Percentiles rank a stretch among this genome's conserved stretches.
phyloP scores from a whole-genome alignment of 2,329 filamentous ascomycete genomes.

The Dactylellina sp. region DNA sequence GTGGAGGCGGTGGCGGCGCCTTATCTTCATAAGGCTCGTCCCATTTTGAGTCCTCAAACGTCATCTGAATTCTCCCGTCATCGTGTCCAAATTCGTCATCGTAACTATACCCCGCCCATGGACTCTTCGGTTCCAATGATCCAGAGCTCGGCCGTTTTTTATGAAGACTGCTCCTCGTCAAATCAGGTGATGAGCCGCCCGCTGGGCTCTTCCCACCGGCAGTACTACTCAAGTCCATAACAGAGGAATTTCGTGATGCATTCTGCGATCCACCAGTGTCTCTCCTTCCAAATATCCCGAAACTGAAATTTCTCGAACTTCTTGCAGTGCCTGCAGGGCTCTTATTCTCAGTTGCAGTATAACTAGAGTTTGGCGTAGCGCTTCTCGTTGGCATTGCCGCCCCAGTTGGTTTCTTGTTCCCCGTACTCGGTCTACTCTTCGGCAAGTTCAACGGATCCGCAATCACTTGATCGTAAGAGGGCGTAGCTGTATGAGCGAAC shows the following conservation, averaged over 20 bases:
- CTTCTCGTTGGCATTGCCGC: constrained; percentile 59
- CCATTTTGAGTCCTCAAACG: constrained; percentile 69
- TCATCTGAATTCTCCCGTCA: constrained; percentile 71
- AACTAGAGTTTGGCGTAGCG: constrained; percentile 17
- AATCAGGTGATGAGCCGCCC: constrained; percentile 31
- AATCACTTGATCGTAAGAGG: constrained; percentile 23
- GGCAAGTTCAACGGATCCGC: constrained; percentile 38
- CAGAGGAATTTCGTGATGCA: constrained; percentile 40
- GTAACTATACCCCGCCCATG: constrained; percentile 41
- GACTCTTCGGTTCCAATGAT: constrained; percentile 29
- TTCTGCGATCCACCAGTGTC: constrained; percentile 33
- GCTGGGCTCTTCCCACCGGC: constrained; percentile 11
- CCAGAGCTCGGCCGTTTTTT: constrained; percentile 28
- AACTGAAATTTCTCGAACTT: constrained; percentile 41
- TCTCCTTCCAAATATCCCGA: constrained; percentile 48
- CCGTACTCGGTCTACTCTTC: constrained; percentile 62
- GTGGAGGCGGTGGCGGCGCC: constrained; percentile 69
- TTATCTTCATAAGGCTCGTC: constrained; percentile 32
- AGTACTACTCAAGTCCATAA: constrained; percentile 38
- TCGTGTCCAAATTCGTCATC: constrained; percentile 65
- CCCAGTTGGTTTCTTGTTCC: constrained; percentile 57
- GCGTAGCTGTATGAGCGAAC: constrained; percentile 54
- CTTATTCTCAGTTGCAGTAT: constrained; percentile 7
- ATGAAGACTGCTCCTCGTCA: constrained; percentile 31
- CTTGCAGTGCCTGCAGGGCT: constrained; percentile 41